These are phyloP conservation scores for Cytospora piceae DNA, from an alignment of 2,329 filamentous ascomycete species.

Conservation along the genomic window DNA sequence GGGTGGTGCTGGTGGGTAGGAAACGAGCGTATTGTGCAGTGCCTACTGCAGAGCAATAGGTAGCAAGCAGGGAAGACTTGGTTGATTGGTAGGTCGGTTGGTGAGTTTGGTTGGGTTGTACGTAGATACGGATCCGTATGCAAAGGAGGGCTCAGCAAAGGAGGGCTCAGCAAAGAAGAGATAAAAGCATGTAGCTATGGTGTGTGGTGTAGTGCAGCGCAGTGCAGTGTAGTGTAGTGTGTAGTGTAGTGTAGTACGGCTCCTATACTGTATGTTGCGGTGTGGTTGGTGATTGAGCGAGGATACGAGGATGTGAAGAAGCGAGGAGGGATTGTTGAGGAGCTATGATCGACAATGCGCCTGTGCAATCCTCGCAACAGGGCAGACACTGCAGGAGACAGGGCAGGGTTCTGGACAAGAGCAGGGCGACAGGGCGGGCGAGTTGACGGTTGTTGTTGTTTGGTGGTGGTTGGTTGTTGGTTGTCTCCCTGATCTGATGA, in stretches of 20 bases:
- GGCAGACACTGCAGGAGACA: conserved; percentile 6
- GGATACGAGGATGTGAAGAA: conserved; percentile 6
- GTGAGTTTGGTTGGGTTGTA: conserved; percentile 7
- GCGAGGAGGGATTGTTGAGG: conserved; percentile 12
- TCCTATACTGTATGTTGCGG: conserved; percentile 18
- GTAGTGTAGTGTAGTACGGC: conserved; percentile 1
- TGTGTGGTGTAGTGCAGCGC: neutral
- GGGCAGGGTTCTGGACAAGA: neutral
- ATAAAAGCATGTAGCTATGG: neutral
- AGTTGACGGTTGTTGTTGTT: neutral
- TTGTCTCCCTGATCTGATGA: conserved; percentile 1
- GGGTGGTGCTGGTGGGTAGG: neutral
- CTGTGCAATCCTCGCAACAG: conserved; percentile 22
- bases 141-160: conserved; percentile 5
- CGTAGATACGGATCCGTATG: conserved; percentile 8
- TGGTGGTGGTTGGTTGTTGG: neutral
- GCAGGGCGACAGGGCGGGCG: neutral
- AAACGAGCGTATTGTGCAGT: conserved; percentile 1
- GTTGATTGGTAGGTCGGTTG: neutral
- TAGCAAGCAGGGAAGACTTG: neutral
- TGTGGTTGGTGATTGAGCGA: conserved; percentile 13
- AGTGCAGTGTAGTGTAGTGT: neutral
- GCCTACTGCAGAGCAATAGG: conserved; percentile 1
- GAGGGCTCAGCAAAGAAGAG: conserved; percentile 1
- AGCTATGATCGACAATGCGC: conserved; percentile 24